phyloP scores from a whole-genome alignment of 176 grass and related monocot genomes.

The Cenchrus fungigraminus region DNA sequence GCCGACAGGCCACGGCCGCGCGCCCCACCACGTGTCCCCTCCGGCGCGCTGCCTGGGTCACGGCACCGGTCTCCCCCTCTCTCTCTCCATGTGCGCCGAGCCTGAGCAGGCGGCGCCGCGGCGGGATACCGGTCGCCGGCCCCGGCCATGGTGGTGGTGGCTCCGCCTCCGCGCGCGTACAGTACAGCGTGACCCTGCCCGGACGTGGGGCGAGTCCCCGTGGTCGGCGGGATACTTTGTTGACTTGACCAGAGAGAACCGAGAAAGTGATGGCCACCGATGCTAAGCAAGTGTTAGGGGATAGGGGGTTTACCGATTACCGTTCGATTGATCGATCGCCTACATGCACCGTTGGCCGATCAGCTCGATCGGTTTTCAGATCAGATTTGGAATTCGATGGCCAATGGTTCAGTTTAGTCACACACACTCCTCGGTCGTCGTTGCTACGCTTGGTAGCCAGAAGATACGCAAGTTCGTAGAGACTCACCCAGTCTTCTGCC shows the following conservation, averaged over 20 bases:
- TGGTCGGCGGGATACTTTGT: constrained; percentile 20
- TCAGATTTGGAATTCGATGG: not conserved
- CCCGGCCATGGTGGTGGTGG: not conserved
- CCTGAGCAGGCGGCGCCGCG: not conserved
- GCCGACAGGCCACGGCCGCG: not conserved
- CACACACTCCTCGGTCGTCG: too few species aligned
- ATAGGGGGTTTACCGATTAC: too few species aligned
- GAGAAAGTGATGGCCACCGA: not conserved
- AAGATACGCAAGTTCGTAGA: not conserved
- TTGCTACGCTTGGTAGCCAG: too few species aligned
- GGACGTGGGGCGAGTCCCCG: constrained; percentile 10
- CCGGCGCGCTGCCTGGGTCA: not conserved
- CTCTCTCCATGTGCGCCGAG: not conserved
- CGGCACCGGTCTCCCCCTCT: not conserved
- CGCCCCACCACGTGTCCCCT: constrained; percentile 37
- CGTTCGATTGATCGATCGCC: too few species aligned
- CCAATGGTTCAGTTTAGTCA: too few species aligned
- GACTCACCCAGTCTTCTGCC: not conserved
- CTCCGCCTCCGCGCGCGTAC: not conserved
- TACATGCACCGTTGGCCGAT: too few species aligned
- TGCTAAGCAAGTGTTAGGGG: too few species aligned
- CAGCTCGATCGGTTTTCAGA: too few species aligned
- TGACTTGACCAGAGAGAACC: not conserved
- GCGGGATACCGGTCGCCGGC: not conserved
- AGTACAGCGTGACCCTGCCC: not conserved